Evolutionary conservation across 116 monocot species (phyloP), one percentile per base, ranked within the genome.

Genomic region (Phalaenopsis hybrid): DNA sequence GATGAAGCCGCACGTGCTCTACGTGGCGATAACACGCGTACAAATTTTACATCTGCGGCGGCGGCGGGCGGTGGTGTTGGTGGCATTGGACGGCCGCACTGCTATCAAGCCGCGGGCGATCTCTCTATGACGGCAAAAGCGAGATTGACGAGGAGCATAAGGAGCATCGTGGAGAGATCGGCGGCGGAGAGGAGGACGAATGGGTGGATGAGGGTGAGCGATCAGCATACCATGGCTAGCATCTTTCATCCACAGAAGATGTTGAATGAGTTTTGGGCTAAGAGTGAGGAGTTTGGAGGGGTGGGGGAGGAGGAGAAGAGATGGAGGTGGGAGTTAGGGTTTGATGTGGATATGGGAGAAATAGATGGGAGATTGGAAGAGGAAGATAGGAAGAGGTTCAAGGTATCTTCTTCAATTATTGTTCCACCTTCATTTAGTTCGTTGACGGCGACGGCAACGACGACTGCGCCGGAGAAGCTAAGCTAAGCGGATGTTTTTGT

Each of bases 1-100:
- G 84, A 84, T 2, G 79, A 84, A 6, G 84, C 84, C 10, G 84
- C 84, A 5, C 48, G 79, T 0, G 74, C 70, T 13, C 74, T 84
- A 18, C 50, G 79, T 8, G 79, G 84, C 6, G 79, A 79, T 23
- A 84, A 79, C 58, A 79, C 84, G 0, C 79, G 84, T 5, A 84
- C 84, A 23, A 84, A 84, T 57, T 84, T 84, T 43, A 57, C 57
- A 31, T 0, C 31, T 0, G 31, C 31, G 0, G 34, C 31, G 5
- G 4, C 23, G 5, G 15, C 15, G 21, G 44, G 41, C 17, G 1
- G 31, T 33, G 75, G 75, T 0, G 7, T 18, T 28, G 57, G 10
- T 9, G 10, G 25, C 57, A 52, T 52, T 52, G 58, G 58, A 0
- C 34, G 59, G 3, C 51, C 50, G 75, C 37, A 72, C 41, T 1